Conservation (phyloP, 1,139 yeast genomes). For the Hansenula lynferdii region DNA sequence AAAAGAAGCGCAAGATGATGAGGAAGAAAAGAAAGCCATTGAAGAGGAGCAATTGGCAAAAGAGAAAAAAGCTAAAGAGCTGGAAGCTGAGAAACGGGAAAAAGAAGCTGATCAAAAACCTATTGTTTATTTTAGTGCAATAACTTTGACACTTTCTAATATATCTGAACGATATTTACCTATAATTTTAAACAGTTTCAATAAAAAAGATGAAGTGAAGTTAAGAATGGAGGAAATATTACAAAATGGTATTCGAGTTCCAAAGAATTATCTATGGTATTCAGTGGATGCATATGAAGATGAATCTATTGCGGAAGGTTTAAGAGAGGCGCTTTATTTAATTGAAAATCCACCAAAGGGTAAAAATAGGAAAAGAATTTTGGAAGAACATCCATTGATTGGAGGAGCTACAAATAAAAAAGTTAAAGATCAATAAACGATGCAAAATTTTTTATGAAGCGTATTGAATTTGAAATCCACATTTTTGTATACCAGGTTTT, state of each 20-base stretch:
- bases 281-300: conserved; percentile 79
- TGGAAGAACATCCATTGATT: too few relatives aligned
- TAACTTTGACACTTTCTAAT: conserved; percentile 58
- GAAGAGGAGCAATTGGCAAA: conserved; percentile 7
- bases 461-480: conserved; percentile 19
- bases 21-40: conserved; percentile 23
- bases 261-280: conserved; percentile 73
- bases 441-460: too few relatives aligned
- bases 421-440: too few relatives aligned
- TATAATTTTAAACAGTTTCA: conserved; percentile 65
- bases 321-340: conserved; percentile 30
- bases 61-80: conserved; percentile 13
- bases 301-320: conserved; percentile 37
- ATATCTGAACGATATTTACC: conserved; percentile 66
- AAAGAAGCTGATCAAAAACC: conserved; percentile 28
- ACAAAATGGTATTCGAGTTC: conserved; percentile 53
- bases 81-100: conserved; percentile 6
- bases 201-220: conserved; percentile 50
- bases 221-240: conserved; percentile 58
- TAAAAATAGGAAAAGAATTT: conserved; percentile 29
- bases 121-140: conserved; percentile 49
- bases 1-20: conserved; percentile 3
- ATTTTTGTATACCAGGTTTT: too few relatives aligned
- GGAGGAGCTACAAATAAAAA: too few relatives aligned
- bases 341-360: conserved; percentile 34